These are phyloP conservation scores for Septoria petroselini DNA, from an alignment of 2,329 filamentous ascomycete species.

Conservation along the genomic window DNA sequence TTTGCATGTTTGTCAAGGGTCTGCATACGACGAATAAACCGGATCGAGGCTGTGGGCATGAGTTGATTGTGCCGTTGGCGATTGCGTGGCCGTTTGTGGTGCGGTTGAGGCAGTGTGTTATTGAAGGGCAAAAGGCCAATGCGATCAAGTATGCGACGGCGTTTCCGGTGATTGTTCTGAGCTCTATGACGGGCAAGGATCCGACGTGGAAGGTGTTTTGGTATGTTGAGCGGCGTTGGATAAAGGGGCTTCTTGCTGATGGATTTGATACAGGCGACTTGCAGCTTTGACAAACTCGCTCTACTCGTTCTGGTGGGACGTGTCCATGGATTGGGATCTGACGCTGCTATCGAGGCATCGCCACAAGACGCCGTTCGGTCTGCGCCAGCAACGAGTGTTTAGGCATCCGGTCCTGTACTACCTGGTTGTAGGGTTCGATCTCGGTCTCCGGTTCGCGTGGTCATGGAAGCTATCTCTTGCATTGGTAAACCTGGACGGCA, in stretches of 20 bases:
- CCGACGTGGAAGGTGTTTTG: constrained; percentile 23
- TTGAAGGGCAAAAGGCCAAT: constrained; percentile 82
- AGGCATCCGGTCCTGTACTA: constrained; percentile 76
- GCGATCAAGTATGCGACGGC: constrained; percentile 91
- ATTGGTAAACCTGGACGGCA: constrained; percentile 78
- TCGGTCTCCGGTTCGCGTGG: constrained; percentile 86
- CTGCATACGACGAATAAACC: constrained; percentile 75
- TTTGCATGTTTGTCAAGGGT: constrained; percentile 78
- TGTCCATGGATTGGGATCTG: constrained; percentile 94
- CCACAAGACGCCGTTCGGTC: constrained; percentile 68
- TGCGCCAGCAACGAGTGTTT: constrained; percentile 73
- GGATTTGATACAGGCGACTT: constrained; percentile 24
- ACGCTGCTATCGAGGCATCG: constrained; percentile 67
- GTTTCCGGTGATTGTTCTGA: constrained; percentile 82
- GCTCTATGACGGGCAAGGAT: constrained; percentile 25
- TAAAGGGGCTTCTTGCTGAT: not conserved
- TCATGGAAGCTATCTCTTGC: constrained; percentile 79
- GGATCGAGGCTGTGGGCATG: constrained; percentile 76
- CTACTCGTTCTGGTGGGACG: constrained; percentile 99
- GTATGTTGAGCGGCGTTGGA: constrained; percentile 8
- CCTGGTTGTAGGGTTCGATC: constrained; percentile 70
- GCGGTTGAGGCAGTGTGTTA: constrained; percentile 86
- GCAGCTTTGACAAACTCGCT: constrained; percentile 68
- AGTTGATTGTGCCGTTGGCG: constrained; percentile 75
- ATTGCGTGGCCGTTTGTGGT: constrained; percentile 81